Conservation (phyloP, 768 basidiomycete genomes). For the Arthromyces matolae region DNA sequence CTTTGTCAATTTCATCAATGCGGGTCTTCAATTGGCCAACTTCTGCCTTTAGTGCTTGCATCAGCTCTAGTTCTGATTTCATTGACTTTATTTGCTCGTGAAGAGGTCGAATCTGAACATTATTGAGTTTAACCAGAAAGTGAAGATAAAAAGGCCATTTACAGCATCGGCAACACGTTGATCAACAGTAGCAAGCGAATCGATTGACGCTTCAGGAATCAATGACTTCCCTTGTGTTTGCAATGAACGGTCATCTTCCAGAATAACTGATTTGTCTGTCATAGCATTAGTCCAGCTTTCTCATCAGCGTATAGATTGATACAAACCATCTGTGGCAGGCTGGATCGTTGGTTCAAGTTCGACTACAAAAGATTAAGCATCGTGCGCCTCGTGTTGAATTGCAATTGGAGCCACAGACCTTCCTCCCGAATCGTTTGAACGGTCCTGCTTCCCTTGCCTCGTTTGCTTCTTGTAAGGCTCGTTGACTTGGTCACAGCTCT, state of each 20-base stretch:
- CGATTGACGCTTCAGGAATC: conserved; percentile 14
- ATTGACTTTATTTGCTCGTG: conserved; percentile 46
- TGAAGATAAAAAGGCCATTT: conserved; percentile 8
- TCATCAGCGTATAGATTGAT: no score
- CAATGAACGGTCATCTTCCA: background rate
- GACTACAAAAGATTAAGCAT: background rate
- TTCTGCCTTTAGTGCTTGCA: conserved; percentile 32
- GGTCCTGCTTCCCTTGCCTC: conserved; percentile 47
- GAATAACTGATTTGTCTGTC: no score
- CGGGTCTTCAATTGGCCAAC: conserved; percentile 30
- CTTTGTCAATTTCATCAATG: conserved; percentile 27
- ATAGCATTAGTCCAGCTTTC: no score
- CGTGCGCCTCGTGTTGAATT: background rate
- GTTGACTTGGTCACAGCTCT: conserved; percentile 60
- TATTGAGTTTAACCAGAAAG: background rate
- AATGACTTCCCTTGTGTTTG: background rate
- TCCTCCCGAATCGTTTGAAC: conserved; percentile 56
- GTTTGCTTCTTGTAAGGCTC: conserved; percentile 46
- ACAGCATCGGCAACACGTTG: conserved; percentile 34
- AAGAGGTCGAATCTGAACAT: conserved; percentile 45
- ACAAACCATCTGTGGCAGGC: conserved; percentile 5
- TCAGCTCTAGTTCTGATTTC: conserved; percentile 39
- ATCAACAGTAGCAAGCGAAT: conserved; percentile 22
- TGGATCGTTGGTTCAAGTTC: conserved; percentile 17
- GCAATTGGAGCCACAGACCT: conserved; percentile 31